A percentile compares a stretch with the other conserved stretches of the same genome.
Evolutionary conservation across 441 rosid genomes (phyloP).

Genomic region (Brassica hybrid): DNA sequence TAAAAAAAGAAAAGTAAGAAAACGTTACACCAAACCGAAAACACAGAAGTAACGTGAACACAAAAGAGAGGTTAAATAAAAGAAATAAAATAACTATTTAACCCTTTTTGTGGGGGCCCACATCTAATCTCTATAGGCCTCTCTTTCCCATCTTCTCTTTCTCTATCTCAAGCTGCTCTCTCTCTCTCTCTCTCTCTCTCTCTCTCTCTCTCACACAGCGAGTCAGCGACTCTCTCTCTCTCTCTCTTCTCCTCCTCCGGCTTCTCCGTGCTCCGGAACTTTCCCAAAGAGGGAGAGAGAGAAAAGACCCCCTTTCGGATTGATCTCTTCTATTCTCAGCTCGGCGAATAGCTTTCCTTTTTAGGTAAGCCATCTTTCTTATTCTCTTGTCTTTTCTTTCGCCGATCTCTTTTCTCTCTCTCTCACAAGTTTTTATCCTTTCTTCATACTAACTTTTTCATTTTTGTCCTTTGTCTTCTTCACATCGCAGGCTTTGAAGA

Average conservation of each 20-base stretch:
- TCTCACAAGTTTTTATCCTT: not conserved
- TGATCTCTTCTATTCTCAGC: constrained; percentile 9
- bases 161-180: not conserved
- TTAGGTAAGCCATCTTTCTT: constrained; percentile 18
- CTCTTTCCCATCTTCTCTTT: constrained; percentile 11
- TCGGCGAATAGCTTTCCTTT: constrained; percentile 26
- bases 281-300: constrained; percentile 39
- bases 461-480: not conserved
- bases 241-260: constrained; percentile 18
- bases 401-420: constrained; percentile 32
- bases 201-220: constrained; percentile 27
- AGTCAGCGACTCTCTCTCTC: constrained; percentile 38
- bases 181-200: not conserved
- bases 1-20: not conserved
- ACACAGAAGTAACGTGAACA: not conserved
- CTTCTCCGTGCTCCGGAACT: constrained; percentile 29
- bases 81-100: not conserved
- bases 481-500: constrained; percentile 53
- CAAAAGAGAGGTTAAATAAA: not conserved
- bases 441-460: constrained; percentile 6
- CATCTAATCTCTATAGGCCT: constrained; percentile 30
- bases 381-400: constrained; percentile 28
- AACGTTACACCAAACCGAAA: not conserved
- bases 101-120: not conserved
- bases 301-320: not conserved